Evolutionary conservation across 148 eudicot species (phyloP).

Genomic region (Persicaria maculosa): DNA sequence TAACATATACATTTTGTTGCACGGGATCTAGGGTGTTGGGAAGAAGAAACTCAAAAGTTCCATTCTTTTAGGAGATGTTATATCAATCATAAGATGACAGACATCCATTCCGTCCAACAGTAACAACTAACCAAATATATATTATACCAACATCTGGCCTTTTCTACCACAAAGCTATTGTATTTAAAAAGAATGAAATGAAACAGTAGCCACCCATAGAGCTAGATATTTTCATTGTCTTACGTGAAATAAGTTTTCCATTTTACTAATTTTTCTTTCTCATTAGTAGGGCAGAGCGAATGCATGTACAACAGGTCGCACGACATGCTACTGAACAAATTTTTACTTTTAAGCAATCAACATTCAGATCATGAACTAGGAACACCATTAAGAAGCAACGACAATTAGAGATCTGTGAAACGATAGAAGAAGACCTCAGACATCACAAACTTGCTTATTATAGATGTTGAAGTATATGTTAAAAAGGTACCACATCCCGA

Average conservation of each 20-base stretch:
- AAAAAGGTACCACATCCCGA: constrained; percentile 71
- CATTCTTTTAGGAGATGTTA: background rate
- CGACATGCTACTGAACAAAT: background rate
- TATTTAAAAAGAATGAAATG: background rate
- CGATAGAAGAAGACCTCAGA: background rate
- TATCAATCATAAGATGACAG: background rate
- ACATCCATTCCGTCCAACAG: background rate
- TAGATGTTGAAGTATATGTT: constrained; percentile 85
- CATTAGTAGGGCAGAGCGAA: too few relatives aligned
- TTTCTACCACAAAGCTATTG: background rate
- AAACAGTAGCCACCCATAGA: too few relatives aligned
- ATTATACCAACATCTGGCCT: background rate
- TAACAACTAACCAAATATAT: background rate
- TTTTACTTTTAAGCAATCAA: background rate
- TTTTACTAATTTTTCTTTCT: too few relatives aligned
- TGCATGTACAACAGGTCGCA: background rate
- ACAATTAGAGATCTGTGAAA: background rate
- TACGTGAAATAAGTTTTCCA: too few relatives aligned
- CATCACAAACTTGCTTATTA: constrained; percentile 66
- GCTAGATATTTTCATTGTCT: too few relatives aligned
- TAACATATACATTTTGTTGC: background rate
- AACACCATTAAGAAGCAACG: background rate
- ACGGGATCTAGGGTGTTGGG: background rate
- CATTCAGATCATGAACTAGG: background rate
- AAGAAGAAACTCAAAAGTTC: background rate